Evolutionary conservation across 805 yeast genomes (phyloP).

Genomic region (Saturnispora gosingensis): DNA sequence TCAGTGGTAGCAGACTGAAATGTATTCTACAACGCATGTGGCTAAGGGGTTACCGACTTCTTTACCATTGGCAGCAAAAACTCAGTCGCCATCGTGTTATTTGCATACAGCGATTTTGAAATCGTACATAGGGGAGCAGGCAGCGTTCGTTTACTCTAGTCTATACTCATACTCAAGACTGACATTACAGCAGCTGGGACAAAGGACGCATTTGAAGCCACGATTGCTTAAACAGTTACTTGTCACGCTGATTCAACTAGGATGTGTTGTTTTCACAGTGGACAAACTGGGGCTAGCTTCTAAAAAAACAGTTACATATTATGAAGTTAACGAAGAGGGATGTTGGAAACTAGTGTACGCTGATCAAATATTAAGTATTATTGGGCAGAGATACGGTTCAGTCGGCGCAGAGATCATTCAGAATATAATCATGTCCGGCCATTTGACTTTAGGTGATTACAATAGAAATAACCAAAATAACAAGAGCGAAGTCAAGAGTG

Average conservation of each 20-base stretch:
- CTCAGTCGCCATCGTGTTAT: slow-evolving; percentile 55
- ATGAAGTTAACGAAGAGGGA: slow-evolving; percentile 58
- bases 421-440: slow-evolving; percentile 62
- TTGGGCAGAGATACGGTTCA: slow-evolving; percentile 36
- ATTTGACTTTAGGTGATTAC: slow-evolving; percentile 47
- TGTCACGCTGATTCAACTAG: slow-evolving; percentile 70
- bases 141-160: slow-evolving; percentile 50
- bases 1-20: neutral
- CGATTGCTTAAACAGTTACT: slow-evolving; percentile 52
- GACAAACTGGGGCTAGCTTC: slow-evolving; percentile 30
- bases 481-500: slow-evolving; percentile 26
- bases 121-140: slow-evolving; percentile 61
- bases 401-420: slow-evolving; percentile 52
- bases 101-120: slow-evolving; percentile 45
- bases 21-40: slow-evolving; percentile 7
- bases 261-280: slow-evolving; percentile 49
- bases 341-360: slow-evolving; percentile 56
- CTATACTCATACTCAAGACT: slow-evolving; percentile 63
- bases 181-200: slow-evolving; percentile 44
- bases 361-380: slow-evolving; percentile 59
- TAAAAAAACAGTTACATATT: slow-evolving; percentile 26
- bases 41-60: slow-evolving; percentile 13
- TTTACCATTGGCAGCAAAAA: slow-evolving; percentile 32
- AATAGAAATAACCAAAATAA: slow-evolving; percentile 21
- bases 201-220: slow-evolving; percentile 37